Conservation (phyloP, 148 eudicot genomes). For the Vaccinium darrowii region DNA sequence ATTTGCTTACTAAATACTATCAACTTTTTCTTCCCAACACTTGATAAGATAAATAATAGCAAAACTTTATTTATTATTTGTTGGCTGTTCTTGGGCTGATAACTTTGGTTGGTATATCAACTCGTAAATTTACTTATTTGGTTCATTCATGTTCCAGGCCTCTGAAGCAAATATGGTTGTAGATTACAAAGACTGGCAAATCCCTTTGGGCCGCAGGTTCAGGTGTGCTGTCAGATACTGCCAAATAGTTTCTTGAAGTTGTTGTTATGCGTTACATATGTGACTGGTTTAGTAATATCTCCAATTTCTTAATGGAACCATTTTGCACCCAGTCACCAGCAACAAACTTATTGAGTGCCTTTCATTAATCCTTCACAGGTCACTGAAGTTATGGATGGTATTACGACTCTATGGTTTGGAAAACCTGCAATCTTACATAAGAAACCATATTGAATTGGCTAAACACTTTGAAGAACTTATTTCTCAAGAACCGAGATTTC, state of each 20-base stretch:
- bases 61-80: neutral
- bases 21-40: neutral
- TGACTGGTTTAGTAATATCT: constrained; percentile 1
- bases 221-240: constrained; percentile 42
- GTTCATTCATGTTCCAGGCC: constrained; percentile 47
- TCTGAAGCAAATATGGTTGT: constrained; percentile 77
- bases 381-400: constrained; percentile 95
- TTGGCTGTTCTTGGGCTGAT: neutral
- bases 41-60: neutral
- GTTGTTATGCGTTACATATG: neutral
- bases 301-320: neutral
- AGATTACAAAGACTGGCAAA: constrained; percentile 99
- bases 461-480: constrained; percentile 72
- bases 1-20: neutral
- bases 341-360: neutral
- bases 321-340: neutral
- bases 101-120: neutral
- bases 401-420: constrained; percentile 79
- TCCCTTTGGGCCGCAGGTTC: constrained; percentile 97
- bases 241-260: neutral
- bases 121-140: neutral
- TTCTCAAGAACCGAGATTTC: constrained; percentile 69
- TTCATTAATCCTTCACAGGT: constrained; percentile 43
- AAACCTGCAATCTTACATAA: constrained; percentile 74
- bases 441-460: constrained; percentile 84